phyloP scores from a whole-genome alignment of 352 stramenopile species.

The Phytophthora hibernalis region DNA sequence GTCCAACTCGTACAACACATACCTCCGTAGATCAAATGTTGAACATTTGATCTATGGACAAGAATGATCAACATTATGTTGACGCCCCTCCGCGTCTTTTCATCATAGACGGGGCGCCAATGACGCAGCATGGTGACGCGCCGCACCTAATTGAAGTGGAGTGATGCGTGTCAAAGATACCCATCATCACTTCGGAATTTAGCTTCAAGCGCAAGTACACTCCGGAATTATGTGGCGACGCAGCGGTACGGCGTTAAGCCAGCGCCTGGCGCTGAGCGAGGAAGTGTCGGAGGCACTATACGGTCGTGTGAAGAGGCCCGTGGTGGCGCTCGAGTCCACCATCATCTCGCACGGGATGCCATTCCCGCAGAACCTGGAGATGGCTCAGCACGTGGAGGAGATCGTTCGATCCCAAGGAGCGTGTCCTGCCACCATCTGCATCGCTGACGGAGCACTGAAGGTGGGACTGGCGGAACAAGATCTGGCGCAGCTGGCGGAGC shows the following conservation, averaged over 20 bases:
- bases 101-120: background rate
- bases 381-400: conserved; percentile 91
- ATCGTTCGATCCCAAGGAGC: conserved; percentile 89
- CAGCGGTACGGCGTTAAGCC: conserved; percentile 45
- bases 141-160: conserved; percentile 4
- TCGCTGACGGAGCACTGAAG: conserved; percentile 93
- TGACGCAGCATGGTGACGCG: background rate
- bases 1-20: too few species aligned
- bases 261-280: conserved; percentile 55
- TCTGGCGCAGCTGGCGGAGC: conserved; percentile 69
- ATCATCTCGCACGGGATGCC: conserved; percentile 99
- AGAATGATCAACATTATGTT: too few species aligned
- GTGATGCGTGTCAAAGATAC: background rate
- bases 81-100: too few species aligned
- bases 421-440: conserved; percentile 96
- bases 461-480: conserved; percentile 69
- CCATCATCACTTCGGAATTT: background rate
- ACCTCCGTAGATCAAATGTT: too few species aligned
- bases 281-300: conserved; percentile 64
- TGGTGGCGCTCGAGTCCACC: conserved; percentile 98
- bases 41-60: too few species aligned
- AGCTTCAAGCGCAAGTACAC: conserved; percentile 1
- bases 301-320: conserved; percentile 48
- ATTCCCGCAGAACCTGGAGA: conserved; percentile 96
- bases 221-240: conserved; percentile 46